phyloP scores from a whole-genome alignment of 495 filamentous ascomycete genomes.

The Echria macrotheca region DNA sequence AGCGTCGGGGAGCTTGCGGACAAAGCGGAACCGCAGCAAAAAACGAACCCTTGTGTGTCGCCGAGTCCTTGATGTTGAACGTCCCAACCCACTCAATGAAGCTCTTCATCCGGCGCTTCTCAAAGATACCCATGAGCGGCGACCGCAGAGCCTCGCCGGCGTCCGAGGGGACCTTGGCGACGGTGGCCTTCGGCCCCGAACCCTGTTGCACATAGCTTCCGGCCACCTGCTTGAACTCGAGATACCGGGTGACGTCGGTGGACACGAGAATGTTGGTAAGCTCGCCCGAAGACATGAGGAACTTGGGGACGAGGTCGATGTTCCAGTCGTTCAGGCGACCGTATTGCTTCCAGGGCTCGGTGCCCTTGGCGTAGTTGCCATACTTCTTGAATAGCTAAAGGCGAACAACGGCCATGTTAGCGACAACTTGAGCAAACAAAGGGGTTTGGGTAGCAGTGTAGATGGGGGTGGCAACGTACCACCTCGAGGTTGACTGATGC shows the following conservation, averaged over 20 bases:
- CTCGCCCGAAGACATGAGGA: constrained; percentile 97
- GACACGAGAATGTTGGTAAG: constrained; percentile 96
- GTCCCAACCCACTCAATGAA: constrained; percentile 96
- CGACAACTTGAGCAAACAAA: not conserved
- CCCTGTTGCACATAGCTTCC: constrained; percentile 96
- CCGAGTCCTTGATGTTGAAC: constrained; percentile 77
- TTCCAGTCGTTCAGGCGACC: constrained; percentile 98
- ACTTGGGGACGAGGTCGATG: constrained; percentile 95
- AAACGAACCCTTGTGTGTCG: constrained; percentile 76
- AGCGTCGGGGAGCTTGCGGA: not conserved
- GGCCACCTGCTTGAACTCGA: constrained; percentile 97
- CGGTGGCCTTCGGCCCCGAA: constrained; percentile 69
- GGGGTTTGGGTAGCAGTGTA: constrained; percentile 9
- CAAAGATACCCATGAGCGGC: constrained; percentile 92
- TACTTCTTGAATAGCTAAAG: constrained; percentile 89
- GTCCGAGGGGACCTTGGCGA: constrained; percentile 95
- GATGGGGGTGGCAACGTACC: constrained; percentile 42
- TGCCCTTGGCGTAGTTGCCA: constrained; percentile 70
- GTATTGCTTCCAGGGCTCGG: constrained; percentile 97
- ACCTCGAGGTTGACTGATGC: constrained; percentile 92
- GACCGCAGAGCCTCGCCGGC: constrained; percentile 85
- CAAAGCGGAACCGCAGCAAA: not conserved
- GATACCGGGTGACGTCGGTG: constrained; percentile 93
- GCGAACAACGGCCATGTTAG: not conserved
- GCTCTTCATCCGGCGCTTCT: constrained; percentile 93